phyloP scores from a whole-genome alignment of 2,329 filamentous ascomycete genomes.

The Orbilia javanica region DNA sequence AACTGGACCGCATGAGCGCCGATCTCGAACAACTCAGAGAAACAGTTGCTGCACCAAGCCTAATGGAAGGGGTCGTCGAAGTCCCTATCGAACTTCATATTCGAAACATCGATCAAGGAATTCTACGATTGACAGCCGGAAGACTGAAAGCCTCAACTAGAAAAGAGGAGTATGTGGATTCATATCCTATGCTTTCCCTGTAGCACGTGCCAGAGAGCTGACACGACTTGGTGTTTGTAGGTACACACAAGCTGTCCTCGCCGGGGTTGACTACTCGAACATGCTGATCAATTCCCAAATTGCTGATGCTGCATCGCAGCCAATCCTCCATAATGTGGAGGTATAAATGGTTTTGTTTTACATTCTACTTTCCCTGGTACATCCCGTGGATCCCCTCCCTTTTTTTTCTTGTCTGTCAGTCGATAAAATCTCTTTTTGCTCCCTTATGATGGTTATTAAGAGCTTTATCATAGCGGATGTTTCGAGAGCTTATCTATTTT shows the following conservation, averaged over 20 bases:
- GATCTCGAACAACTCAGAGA: conserved; percentile 79
- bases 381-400: not conserved
- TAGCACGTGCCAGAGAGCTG: not conserved
- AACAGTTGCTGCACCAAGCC: conserved; percentile 73
- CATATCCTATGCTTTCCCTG: conserved; percentile 6
- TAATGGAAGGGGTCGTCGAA: conserved; percentile 70
- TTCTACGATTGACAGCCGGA: conserved; percentile 77
- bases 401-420: conserved; percentile 10
- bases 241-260: conserved; percentile 52
- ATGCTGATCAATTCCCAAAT: conserved; percentile 55
- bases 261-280: conserved; percentile 53
- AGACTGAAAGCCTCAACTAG: conserved; percentile 66
- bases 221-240: conserved; percentile 21
- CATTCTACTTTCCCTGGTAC: not conserved
- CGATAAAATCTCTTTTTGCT: conserved; percentile 1
- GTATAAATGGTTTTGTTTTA: conserved; percentile 19
- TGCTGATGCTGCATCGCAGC: conserved; percentile 47
- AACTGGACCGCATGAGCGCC: conserved; percentile 79
- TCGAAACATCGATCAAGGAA: conserved; percentile 78
- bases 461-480: conserved; percentile 11
- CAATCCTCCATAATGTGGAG: conserved; percentile 46
- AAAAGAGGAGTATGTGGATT: conserved; percentile 54
- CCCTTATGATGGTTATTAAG: not conserved
- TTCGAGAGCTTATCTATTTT: not conserved
- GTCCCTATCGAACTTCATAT: conserved; percentile 80